Evolutionary conservation across 2,329 filamentous ascomycete genomes (phyloP), one percentile per base, ranked within the genome.

Genomic region (Cordyceps javanica): DNA sequence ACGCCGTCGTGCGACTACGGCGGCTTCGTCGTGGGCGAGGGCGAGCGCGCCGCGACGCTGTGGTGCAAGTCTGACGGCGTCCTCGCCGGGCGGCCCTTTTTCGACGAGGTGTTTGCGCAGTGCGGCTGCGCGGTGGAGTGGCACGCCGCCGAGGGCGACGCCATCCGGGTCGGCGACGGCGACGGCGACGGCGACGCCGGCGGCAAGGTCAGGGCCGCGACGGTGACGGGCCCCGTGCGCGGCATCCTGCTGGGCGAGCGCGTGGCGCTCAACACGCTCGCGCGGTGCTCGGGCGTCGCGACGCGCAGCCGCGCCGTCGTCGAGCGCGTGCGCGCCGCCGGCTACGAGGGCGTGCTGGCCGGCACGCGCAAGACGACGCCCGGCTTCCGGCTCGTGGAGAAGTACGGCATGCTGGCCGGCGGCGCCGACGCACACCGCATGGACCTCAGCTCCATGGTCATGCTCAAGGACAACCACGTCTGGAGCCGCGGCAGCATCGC

Each of bases 381-480:
- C 0, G 94, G 94, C 0, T 99, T 97, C 75, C 82, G 94, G 11
- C 77, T 97, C 5, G 92, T 97, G 10, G 94, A 99, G 74, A 99
- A 99, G 76, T 99, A 99, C 73, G 94, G 91, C 64, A 97, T 99
- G 88, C 77, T 97, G 23, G 88, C 96, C 16, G 94, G 93, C 58
- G 94, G 94, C 11, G 92, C 91, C 16, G 94, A 99, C 73, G 84
- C 87, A 3, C 94, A 99, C 72, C 81, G 94, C 32, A 90, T 96
- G 74, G 94, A 99, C 71, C 78, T 99, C 58, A 89, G 86, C 70
- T 83, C 87, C 62, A 97, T 99, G 94, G 92, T 92, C 58, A 99
- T 99, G 94, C 81, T 99, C 63, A 99, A 99, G 77, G 94, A 99
- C 74, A 99, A 99, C 74, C 94, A 99, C 74, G 88, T 99, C 58